phyloP scores from a whole-genome alignment of 495 filamentous ascomycete species.

The Penicillium antarcticum region DNA sequence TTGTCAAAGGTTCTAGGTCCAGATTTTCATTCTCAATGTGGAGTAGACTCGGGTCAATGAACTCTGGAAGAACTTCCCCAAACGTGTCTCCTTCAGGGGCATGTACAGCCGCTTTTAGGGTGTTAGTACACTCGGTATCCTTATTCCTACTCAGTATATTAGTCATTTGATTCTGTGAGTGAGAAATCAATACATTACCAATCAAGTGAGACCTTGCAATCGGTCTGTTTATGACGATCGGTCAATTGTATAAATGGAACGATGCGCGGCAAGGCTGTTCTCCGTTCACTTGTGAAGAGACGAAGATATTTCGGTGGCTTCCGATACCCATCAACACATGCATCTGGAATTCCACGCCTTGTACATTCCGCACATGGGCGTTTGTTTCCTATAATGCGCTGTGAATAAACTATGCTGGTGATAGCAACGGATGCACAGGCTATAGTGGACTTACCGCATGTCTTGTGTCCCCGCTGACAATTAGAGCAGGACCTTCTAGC shows the following conservation, averaged over 20 bases:
- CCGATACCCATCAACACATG: conserved; percentile 10
- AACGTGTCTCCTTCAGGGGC: not conserved
- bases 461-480: conserved; percentile 9
- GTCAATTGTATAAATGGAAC: not conserved
- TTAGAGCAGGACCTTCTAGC: conserved; percentile 7
- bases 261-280: not conserved
- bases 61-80: not conserved
- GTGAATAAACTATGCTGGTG: not conserved
- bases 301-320: conserved; percentile 11
- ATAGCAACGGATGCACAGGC: not conserved
- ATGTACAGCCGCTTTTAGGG: not conserved
- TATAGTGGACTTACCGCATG: conserved; percentile 3
- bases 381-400: conserved; percentile 4
- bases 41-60: conserved; percentile 2
- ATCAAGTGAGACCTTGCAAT: not conserved
- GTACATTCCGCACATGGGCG: conserved; percentile 9
- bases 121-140: not conserved
- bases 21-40: not conserved
- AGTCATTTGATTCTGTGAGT: not conserved
- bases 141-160: not conserved
- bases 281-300: not conserved
- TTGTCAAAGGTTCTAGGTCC: not conserved
- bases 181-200: not conserved
- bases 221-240: not conserved
- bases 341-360: not conserved